Conservation (phyloP, 2,329 filamentous ascomycete species). For the Xylogone sp. region DNA sequence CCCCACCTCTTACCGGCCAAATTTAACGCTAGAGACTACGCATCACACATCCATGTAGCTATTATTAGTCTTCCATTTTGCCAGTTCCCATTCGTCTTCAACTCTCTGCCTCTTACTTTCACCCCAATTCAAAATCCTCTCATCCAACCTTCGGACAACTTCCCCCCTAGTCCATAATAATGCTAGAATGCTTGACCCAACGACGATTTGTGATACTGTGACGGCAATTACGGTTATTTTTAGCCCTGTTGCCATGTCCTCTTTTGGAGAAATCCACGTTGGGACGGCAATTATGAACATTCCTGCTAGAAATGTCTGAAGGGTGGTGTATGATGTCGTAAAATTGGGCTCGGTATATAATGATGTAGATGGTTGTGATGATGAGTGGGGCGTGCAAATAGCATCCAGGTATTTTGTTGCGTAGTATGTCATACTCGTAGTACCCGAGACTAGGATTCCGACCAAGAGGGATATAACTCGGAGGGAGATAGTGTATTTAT, state of each 20-base stretch:
- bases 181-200: slow-evolving; percentile 12
- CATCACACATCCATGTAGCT: too few species aligned
- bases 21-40: too few species aligned
- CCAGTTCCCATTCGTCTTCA: neutral
- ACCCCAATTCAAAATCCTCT: slow-evolving; percentile 6
- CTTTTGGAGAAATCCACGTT: slow-evolving; percentile 10
- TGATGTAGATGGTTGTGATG: neutral
- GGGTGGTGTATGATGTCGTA: neutral
- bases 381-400: too few species aligned
- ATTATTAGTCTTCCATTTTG: neutral
- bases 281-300: slow-evolving; percentile 19
- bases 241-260: slow-evolving; percentile 9
- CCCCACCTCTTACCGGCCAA: too few species aligned
- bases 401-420: neutral
- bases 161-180: slow-evolving; percentile 13
- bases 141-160: slow-evolving; percentile 9
- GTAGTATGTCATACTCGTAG: slow-evolving; percentile 1
- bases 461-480: slow-evolving; percentile 16
- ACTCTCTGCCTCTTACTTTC: neutral
- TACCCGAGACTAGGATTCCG: slow-evolving; percentile 10
- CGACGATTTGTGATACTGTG: slow-evolving; percentile 11
- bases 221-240: slow-evolving; percentile 14
- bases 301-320: slow-evolving; percentile 10
- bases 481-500: slow-evolving; percentile 9
- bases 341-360: neutral